Evolutionary conservation across 192 early-diverging fungal genomes (phyloP), one percentile per base, ranked within the genome.

Genomic region (Coemansia sp.): DNA sequence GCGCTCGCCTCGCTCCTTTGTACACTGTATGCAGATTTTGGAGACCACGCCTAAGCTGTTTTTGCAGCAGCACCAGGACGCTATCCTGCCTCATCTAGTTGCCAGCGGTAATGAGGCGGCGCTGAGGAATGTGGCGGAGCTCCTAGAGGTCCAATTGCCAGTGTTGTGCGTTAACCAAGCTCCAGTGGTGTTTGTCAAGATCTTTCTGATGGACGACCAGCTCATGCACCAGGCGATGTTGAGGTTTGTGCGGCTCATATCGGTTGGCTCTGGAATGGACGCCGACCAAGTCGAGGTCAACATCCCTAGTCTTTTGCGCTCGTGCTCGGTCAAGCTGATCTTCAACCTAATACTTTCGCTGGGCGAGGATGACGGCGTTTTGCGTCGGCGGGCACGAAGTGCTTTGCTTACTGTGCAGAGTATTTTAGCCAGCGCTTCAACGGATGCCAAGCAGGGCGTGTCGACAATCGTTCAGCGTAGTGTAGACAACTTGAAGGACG

Each of bases 201-300:
- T 84, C 4, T 84, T 84, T 30, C 44, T 84, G 46, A 76, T 84
- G 66, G 82, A 84, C 66, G 82, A 84, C 55, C 77, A 80, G 82
- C 77, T 69, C 11, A 84, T 84, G 82, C 74, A 76, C 32, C 62
- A 77, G 59, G 82, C 71, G 0, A 73, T 84, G 72, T 32, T 59
- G 40, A 69, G 74, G 21, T 80, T 84, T 74, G 72, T 84, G 30
- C 42, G 66, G 37, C 58, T 80, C 21, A 74, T 84, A 19, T 77
- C 82, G 26, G 58, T 74, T 11, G 82, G 74, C 46, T 74, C 76
- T 10, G 69, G 62, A 58, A 43, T 69, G 39, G 58, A 65, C 37
- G 23, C 44, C 3, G 67, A 53, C 44, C 70, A 84, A 35, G 69
- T 79, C 23, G 82, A 79, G 35, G 82, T 84, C 5, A 84, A 78